These are phyloP conservation scores for Ogataea angusta DNA, from an alignment of 805 yeast genomes.

Conservation along the genomic window DNA sequence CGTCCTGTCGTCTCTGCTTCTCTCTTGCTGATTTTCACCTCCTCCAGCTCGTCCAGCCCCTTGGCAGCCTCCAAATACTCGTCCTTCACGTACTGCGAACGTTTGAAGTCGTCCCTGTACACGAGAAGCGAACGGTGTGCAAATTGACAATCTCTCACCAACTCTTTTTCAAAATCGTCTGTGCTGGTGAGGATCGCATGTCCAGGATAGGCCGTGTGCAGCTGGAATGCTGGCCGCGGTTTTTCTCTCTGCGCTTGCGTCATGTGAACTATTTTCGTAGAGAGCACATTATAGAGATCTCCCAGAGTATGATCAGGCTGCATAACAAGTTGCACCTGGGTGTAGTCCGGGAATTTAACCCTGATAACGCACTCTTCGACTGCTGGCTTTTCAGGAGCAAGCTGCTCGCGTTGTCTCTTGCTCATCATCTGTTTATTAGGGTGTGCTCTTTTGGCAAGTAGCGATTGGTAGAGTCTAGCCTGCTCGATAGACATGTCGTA, in stretches of 20 bases:
- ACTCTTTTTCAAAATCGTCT: constrained; percentile 26
- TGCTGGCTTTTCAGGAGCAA: constrained; percentile 28
- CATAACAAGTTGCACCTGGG: constrained; percentile 49
- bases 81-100: constrained; percentile 24
- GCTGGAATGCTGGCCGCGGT: constrained; percentile 23
- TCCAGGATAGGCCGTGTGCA: constrained; percentile 50
- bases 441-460: constrained; percentile 41
- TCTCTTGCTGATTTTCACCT: constrained; percentile 20
- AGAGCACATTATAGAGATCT: constrained; percentile 23
- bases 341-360: constrained; percentile 56
- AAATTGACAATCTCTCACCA: constrained; percentile 40
- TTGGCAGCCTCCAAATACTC: constrained; percentile 25
- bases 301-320: constrained; percentile 38
- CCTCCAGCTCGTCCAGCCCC: constrained; percentile 25
- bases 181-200: constrained; percentile 24
- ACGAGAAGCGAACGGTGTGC: constrained; percentile 34
- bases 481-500: constrained; percentile 50
- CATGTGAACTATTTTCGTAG: constrained; percentile 29
- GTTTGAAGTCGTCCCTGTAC: constrained; percentile 19
- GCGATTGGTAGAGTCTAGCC: constrained; percentile 50
- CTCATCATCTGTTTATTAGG: constrained; percentile 30
- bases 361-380: constrained; percentile 41
- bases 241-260: constrained; percentile 26
- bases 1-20: background rate
- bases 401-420: constrained; percentile 33